Evolutionary conservation across 306 rosid genomes (phyloP), one percentile per base, ranked within the genome.

Genomic region (Aeschynomene evenia): DNA sequence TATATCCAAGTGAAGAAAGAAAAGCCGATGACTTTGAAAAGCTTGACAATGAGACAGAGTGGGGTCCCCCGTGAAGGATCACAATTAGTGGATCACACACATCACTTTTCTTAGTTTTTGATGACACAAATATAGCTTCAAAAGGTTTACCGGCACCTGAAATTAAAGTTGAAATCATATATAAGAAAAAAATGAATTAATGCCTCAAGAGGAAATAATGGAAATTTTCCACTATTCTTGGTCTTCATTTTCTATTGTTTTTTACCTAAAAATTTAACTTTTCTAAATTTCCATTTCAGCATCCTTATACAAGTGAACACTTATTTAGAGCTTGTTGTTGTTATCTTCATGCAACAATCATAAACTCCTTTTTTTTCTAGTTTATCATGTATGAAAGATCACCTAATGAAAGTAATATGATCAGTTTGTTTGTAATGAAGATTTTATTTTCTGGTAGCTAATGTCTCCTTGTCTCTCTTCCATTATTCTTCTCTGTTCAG

Each of bases 1-100:
- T 91, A 82, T 72, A 91, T 63, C 97, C 97, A 77, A 88, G 59
- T 54, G 95, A 80, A 68, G 99, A 84, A 62, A 94, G 94, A 79
- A 88, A 94, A 52, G 91, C 97, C 36, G 46, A 59, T 53, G 92
- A 74, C 82, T 85, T 91, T 16, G 97, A 87, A 84, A 86, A 94
- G 82, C 96, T 83, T 56, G 99, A 61, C 75, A 74, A 18, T 11
- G 85, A 82, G 31, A 74, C 84, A 21, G 81, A 5, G 72, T 94
- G 99, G 3, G 99, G 97, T 20, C 99, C 97, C 9, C 99, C 99
- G 22, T 94, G 99, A 81, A 94, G 97, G 66, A 74, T 22, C 23
- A 85, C 96, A 67, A 91, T 83, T 72, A 94, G 42, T 19, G 99
- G 96, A 81, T 84, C 82, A 58, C 80, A 61, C 14, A 78, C 31